phyloP scores from a whole-genome alignment of 2,329 filamentous ascomycete genomes.

The Lecanoromycetidae sp. region DNA sequence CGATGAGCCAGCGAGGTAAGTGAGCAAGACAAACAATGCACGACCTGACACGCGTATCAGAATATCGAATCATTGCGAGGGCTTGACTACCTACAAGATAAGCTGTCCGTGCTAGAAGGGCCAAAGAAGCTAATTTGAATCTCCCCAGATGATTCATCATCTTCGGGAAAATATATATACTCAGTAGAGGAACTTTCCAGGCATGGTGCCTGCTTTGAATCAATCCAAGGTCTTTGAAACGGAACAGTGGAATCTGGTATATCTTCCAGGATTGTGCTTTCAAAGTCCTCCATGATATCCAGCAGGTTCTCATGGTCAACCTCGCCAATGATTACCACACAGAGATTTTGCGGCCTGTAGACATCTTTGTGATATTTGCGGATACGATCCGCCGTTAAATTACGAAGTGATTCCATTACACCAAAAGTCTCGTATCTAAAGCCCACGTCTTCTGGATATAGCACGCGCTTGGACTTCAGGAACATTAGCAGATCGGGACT shows the following conservation, averaged over 20 bases:
- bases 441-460: slow-evolving; percentile 81
- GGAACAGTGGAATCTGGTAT: slow-evolving; percentile 63
- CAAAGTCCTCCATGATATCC: slow-evolving; percentile 72
- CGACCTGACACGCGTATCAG: slow-evolving; percentile 34
- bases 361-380: slow-evolving; percentile 90
- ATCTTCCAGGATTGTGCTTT: slow-evolving; percentile 70
- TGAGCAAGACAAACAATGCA: slow-evolving; percentile 67
- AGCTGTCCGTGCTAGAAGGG: slow-evolving; percentile 60
- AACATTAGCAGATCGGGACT: slow-evolving; percentile 77
- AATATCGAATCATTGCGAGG: not conserved
- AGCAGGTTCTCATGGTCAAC: slow-evolving; percentile 72
- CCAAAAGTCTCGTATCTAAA: slow-evolving; percentile 98
- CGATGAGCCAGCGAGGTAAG: slow-evolving; percentile 85
- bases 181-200: slow-evolving; percentile 62
- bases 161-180: slow-evolving; percentile 83
- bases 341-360: slow-evolving; percentile 96
- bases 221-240: slow-evolving; percentile 83
- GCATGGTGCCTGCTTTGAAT: slow-evolving; percentile 65
- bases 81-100: slow-evolving; percentile 36
- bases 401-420: slow-evolving; percentile 81
- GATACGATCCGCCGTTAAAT: slow-evolving; percentile 78
- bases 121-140: slow-evolving; percentile 78
- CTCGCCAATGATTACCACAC: slow-evolving; percentile 82
- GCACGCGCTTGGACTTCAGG: slow-evolving; percentile 60
- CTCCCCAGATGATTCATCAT: slow-evolving; percentile 88